Conservation (phyloP, 306 rosid species). For the Pachyrhizus erosus region DNA sequence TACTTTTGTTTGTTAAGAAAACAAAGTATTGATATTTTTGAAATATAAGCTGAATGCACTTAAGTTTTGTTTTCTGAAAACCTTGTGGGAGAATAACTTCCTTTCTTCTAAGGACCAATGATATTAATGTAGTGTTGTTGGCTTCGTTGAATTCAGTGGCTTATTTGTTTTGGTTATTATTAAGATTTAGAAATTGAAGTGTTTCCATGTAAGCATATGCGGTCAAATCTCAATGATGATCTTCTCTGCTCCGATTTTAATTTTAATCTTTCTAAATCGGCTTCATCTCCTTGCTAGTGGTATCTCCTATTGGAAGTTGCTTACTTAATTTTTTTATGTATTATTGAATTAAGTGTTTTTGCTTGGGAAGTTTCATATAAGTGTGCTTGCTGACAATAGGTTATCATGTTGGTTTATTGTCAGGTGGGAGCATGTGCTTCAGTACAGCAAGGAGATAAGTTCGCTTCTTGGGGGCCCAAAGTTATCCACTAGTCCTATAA, state of each 20-base stretch:
- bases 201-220: background rate
- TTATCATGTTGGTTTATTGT: conserved; percentile 32
- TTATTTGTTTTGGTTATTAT: background rate
- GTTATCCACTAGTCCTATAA: conserved; percentile 51
- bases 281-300: background rate
- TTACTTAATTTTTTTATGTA: background rate
- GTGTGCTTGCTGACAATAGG: conserved; percentile 3
- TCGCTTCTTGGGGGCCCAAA: conserved; percentile 69
- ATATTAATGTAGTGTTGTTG: background rate
- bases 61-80: background rate
- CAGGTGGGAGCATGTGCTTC: conserved; percentile 94
- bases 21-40: background rate
- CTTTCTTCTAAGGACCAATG: background rate
- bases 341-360: background rate
- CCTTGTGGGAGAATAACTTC: background rate
- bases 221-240: conserved; percentile 1
- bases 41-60: background rate
- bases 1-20: background rate
- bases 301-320: background rate
- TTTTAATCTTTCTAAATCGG: background rate
- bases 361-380: background rate
- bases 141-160: background rate
- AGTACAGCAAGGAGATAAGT: conserved; percentile 82
- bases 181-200: background rate
- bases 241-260: background rate